Percentiles rank a stretch among this genome's conserved stretches.
These are phyloP conservation scores for Termitomyces sp. DNA, from an alignment of 768 basidiomycete genomes.

Conservation along the genomic window DNA sequence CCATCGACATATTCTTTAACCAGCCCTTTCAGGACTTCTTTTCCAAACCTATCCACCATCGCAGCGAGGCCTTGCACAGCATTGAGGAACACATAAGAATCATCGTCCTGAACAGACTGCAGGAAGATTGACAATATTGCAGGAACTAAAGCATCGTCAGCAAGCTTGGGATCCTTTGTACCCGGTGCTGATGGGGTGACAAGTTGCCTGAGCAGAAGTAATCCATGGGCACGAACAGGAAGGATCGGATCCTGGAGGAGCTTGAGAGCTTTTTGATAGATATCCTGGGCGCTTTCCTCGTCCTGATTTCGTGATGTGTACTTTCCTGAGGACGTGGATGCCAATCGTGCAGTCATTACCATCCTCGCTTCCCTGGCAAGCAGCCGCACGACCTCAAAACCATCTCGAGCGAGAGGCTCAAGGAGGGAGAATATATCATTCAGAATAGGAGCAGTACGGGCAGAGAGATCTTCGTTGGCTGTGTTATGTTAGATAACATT, in stretches of 20 bases:
- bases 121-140: constrained; percentile 87
- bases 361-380: constrained; percentile 78
- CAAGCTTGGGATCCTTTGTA: constrained; percentile 19
- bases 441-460: constrained; percentile 57
- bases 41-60: constrained; percentile 77
- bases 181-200: constrained; percentile 38
- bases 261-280: constrained; percentile 84
- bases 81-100: constrained; percentile 93
- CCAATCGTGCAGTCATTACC: constrained; percentile 79
- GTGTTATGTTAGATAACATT: neutral
- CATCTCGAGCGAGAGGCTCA: constrained; percentile 48
- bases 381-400: constrained; percentile 44
- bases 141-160: constrained; percentile 66
- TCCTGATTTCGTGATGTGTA: constrained; percentile 21
- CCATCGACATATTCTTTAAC: constrained; percentile 62
- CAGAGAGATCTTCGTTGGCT: constrained; percentile 61
- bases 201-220: constrained; percentile 77
- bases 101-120: constrained; percentile 82
- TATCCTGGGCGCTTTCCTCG: constrained; percentile 51
- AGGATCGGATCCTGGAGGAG: constrained; percentile 88
- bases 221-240: constrained; percentile 91
- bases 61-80: constrained; percentile 87
- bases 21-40: constrained; percentile 64
- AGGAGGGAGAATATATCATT: constrained; percentile 69
- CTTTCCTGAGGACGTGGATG: constrained; percentile 44